A percentile compares a stretch with the other conserved stretches of the same genome.
Conservation (phyloP, 1,284 basidiomycete species). For the Moniliophthora roreri region DNA sequence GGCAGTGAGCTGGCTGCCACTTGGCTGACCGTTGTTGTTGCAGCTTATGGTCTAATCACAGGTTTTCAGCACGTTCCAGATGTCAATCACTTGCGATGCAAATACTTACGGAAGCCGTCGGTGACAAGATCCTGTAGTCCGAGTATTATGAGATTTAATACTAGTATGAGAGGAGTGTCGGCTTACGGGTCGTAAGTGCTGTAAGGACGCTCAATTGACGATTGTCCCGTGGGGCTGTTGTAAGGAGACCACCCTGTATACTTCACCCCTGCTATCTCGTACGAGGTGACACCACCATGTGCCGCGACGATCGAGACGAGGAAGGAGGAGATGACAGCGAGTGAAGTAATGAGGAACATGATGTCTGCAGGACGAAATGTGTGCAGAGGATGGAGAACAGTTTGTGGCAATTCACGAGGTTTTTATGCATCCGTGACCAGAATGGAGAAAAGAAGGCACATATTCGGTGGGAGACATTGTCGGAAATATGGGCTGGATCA, state of each 20-base stretch:
- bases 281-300: conserved; percentile 35
- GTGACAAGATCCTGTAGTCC: too few species aligned
- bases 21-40: conserved; percentile 35
- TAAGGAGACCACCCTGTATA: conserved; percentile 33
- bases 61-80: conserved; percentile 15
- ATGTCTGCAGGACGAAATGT: too few species aligned
- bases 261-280: conserved; percentile 28
- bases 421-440: too few species aligned
- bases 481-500: too few species aligned
- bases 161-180: too few species aligned
- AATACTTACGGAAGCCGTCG: too few species aligned
- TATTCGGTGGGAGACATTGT: too few species aligned
- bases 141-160: too few species aligned
- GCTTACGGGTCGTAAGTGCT: conserved; percentile 21
- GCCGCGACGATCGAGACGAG: conserved; percentile 29
- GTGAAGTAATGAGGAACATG: conserved; percentile 9
- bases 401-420: too few species aligned
- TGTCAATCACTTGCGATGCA: too few species aligned
- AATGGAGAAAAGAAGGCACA: too few species aligned
- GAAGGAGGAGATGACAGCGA: conserved; percentile 24
- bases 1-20: conserved; percentile 29
- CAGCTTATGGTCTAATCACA: conserved; percentile 17
- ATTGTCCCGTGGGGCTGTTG: conserved; percentile 31
- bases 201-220: conserved; percentile 30
- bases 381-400: too few species aligned